Evolutionary conservation across 225 moss, liverwort and hornwort species (phyloP).

Genomic region (Bryum argenteum): DNA sequence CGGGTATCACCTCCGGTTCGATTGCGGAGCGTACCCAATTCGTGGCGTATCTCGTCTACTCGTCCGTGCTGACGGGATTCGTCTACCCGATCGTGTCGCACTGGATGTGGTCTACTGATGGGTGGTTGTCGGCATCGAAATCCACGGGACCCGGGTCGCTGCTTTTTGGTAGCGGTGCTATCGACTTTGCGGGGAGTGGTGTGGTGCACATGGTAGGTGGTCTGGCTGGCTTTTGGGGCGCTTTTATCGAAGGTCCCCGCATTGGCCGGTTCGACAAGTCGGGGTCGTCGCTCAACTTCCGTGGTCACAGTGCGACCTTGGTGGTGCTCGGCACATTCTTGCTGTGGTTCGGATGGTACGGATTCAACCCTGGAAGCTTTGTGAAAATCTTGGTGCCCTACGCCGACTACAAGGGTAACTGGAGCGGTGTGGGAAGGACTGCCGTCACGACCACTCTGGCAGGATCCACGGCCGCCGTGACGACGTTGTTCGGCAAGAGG

Average conservation of each 20-base stretch:
- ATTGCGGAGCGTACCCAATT: constrained; percentile 70
- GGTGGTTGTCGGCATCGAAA: constrained; percentile 44
- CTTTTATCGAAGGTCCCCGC: constrained; percentile 61
- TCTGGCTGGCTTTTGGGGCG: constrained; percentile 60
- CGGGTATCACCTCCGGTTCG: constrained; percentile 64
- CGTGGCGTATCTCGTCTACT: constrained; percentile 60
- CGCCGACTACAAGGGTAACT: constrained; percentile 52
- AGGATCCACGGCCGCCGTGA: constrained; percentile 66
- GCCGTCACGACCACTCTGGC: constrained; percentile 77
- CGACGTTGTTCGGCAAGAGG: constrained; percentile 71
- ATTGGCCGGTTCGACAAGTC: constrained; percentile 63
- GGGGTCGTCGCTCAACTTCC: constrained; percentile 55
- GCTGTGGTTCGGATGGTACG: constrained; percentile 91
- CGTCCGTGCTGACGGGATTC: constrained; percentile 62
- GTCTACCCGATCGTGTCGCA: constrained; percentile 64
- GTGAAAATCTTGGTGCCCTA: constrained; percentile 43
- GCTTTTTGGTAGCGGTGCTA: constrained; percentile 54
- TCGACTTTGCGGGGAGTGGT: constrained; percentile 66
- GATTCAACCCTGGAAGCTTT: constrained; percentile 80
- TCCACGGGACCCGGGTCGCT: constrained; percentile 1
- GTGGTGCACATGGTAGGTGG: constrained; percentile 72
- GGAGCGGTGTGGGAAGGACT: constrained; percentile 75
- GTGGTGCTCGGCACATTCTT: constrained; percentile 79
- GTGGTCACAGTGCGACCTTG: constrained; percentile 74
- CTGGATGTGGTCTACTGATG: constrained; percentile 57